Evolutionary conservation across 352 stramenopile species (phyloP).

Genomic region (Blastocystis sp.): DNA sequence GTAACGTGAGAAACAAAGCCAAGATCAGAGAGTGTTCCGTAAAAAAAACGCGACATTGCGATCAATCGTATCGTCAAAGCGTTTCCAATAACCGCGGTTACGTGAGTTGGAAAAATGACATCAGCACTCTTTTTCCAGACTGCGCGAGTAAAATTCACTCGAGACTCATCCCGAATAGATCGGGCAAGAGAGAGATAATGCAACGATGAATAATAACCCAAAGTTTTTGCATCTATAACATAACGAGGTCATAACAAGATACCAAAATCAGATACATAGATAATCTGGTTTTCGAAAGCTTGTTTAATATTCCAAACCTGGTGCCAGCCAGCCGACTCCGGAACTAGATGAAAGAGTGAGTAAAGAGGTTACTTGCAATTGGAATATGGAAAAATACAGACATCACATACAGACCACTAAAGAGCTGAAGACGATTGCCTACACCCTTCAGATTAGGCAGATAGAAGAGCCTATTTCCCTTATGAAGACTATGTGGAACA

Average conservation of each 20-base stretch:
- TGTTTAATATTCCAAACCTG: background rate
- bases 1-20: background rate
- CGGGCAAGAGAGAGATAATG: background rate
- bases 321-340: background rate
- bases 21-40: background rate
- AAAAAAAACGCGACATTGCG: background rate
- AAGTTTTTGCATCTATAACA: background rate
- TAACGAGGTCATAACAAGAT: background rate
- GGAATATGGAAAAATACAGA: background rate
- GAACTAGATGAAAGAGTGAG: background rate
- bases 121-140: background rate
- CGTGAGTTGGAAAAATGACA: background rate
- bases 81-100: background rate
- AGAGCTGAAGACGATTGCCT: background rate
- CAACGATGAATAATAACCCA: background rate
- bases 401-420: background rate
- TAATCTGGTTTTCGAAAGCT: background rate
- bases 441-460: background rate
- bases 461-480: background rate
- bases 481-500: background rate
- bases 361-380: background rate
- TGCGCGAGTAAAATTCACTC: background rate
- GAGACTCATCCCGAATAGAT: background rate
- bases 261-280: background rate
- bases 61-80: background rate